These are phyloP conservation scores for Melastoma malabathricum DNA, from an alignment of 345 rosid species.

Conservation along the genomic window DNA sequence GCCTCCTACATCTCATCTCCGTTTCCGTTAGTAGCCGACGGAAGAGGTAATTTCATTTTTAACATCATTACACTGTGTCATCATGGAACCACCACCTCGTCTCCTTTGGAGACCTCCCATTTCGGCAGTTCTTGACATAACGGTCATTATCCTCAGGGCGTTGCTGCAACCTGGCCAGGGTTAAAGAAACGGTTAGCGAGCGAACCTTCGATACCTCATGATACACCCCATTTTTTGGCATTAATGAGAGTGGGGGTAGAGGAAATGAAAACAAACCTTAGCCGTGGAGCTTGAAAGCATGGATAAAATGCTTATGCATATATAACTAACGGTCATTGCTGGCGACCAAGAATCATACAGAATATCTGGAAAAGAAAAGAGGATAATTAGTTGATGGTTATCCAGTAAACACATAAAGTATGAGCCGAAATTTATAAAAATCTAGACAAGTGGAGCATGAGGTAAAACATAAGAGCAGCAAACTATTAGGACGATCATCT, in stretches of 20 bases:
- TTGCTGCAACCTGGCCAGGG: slow-evolving; percentile 43
- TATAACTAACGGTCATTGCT: slow-evolving; percentile 92
- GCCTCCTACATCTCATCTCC: slow-evolving; percentile 4
- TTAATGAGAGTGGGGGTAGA: too few relatives aligned
- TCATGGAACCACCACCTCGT: slow-evolving; percentile 99
- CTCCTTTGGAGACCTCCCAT: slow-evolving; percentile 95
- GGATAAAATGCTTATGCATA: slow-evolving; percentile 96
- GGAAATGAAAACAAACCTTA: slow-evolving; percentile 37
- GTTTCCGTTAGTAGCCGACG: slow-evolving; percentile 4
- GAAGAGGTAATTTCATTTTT: slow-evolving; percentile 8
- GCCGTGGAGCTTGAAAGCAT: slow-evolving; percentile 96
- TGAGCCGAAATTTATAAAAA: not conserved
- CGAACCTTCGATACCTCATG: too few relatives aligned
- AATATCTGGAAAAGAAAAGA: slow-evolving; percentile 45
- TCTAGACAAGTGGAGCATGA: too few relatives aligned
- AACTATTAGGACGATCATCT: too few relatives aligned
- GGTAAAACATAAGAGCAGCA: too few relatives aligned
- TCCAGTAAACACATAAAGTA: slow-evolving; percentile 7
- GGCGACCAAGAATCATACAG: slow-evolving; percentile 99
- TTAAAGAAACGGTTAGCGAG: not conserved
- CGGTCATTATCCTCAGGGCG: slow-evolving; percentile 97
- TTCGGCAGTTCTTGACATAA: slow-evolving; percentile 88
- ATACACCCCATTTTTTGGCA: too few relatives aligned
- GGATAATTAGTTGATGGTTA: slow-evolving; percentile 2
- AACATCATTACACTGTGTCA: slow-evolving; percentile 50